Evolutionary conservation across 495 filamentous ascomycete genomes (phyloP), one percentile per base, ranked within the genome.

Genomic region (Talaromyces thailandensis): DNA sequence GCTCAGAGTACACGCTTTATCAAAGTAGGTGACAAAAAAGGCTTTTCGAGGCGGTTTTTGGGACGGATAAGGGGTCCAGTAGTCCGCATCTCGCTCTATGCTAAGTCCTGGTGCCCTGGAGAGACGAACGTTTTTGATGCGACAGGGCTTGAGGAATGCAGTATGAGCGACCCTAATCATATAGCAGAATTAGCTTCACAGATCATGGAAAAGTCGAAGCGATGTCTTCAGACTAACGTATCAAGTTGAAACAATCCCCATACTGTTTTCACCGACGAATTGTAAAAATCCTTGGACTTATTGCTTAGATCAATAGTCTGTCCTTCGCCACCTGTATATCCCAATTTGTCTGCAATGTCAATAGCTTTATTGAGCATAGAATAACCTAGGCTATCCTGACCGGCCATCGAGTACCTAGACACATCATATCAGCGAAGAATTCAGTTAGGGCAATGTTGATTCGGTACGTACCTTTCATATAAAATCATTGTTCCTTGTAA

Each of bases 211-310:
- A 8, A 32, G 1, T 9, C 8, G 6, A 35, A 11, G 32, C 6
- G n/a, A 4, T 31, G 28, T 18, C 14, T 28, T 23, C 18, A 21
- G 31, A 64, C 76, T 53, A 63, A 77, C 77, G 77, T 78, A 50
- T 80, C 77, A 45, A 79, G 71, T 53, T 79, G 73, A 56, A 78
- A 79, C 21, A 80, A 58, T 1, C 77, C 77, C 77, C 76, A 79
- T 5, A 73, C 74, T 18, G 74, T 76, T 58, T 72, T 65, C 58
- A 66, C 68, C 40, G 72, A 56, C 2, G 74, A 79, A 6, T 51
- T 31, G n/a, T 31, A 37, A 18, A 59, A 12, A 8, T 63, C 62
- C 7, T 11, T 7, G 25, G 53, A 50, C 16, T 8, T 31, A 21
- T 48, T 24, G 11, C 59, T 28, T 21, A 62, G 61, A 48, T 73